A percentile compares a stretch with the other conserved stretches of the same genome.
phyloP scores from a whole-genome alignment of 75 land plant species.

The Cupressus sempervirens region DNA sequence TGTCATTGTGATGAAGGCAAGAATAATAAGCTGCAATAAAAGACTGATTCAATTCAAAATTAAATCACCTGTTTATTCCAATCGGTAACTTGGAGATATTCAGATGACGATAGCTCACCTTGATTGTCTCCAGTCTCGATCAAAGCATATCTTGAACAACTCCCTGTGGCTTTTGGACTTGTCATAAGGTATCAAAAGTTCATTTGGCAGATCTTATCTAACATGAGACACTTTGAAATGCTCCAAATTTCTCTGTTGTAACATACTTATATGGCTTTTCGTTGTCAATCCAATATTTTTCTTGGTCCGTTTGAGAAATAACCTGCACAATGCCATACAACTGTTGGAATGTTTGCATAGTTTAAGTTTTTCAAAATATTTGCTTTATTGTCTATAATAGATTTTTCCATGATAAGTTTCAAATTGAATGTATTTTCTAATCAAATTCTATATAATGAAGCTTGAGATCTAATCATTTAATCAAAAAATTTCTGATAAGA shows the following conservation, averaged over 20 bases:
- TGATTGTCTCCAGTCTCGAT: constrained; percentile 47
- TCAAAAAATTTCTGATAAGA: too few species aligned
- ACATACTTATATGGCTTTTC: constrained; percentile 43
- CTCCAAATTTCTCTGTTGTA: constrained; percentile 42
- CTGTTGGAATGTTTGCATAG: too few species aligned
- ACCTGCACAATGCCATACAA: constrained; percentile 35
- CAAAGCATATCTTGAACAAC: constrained; percentile 54
- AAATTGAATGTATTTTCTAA: too few species aligned
- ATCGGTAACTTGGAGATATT: too few species aligned
- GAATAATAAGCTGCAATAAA: constrained; percentile 27
- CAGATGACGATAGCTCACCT: constrained; percentile 33
- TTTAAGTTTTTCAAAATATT: too few species aligned
- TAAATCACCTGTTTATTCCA: too few species aligned
- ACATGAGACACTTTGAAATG: constrained; percentile 37
- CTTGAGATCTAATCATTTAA: too few species aligned
- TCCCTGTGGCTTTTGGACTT: constrained; percentile 35
- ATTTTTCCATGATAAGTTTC: too few species aligned
- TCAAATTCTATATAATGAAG: too few species aligned
- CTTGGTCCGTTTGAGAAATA: constrained; percentile 73
- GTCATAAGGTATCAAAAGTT: constrained; percentile 41
- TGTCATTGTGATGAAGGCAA: constrained; percentile 46
- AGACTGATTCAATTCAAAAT: background rate
- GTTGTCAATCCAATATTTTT: constrained; percentile 63
- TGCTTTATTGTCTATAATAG: too few species aligned
- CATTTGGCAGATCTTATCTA: constrained; percentile 32